Evolutionary conservation across 192 early-diverging fungal genomes (phyloP).

Genomic region (Linnemannia hyalina): DNA sequence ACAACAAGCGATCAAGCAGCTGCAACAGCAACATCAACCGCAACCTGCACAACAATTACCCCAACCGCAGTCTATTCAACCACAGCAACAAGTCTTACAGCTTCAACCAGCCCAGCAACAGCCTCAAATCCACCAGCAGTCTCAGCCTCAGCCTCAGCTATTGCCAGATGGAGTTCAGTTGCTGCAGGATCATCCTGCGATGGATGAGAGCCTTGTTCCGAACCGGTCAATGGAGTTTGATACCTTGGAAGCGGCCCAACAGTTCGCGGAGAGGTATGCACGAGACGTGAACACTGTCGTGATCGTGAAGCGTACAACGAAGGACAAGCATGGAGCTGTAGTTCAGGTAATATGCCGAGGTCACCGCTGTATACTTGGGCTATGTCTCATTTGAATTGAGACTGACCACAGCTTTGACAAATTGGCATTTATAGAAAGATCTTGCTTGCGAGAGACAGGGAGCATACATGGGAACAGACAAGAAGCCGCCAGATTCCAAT

Average conservation of each 20-base stretch:
- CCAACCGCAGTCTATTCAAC: background rate
- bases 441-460: conserved; percentile 54
- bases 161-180: background rate
- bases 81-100: background rate
- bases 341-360: conserved; percentile 27
- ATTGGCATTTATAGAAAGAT: conserved; percentile 35
- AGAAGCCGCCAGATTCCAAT: conserved; percentile 20
- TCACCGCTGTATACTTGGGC: background rate
- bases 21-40: conserved; percentile 11
- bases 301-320: conserved; percentile 51
- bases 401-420: background rate
- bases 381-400: background rate
- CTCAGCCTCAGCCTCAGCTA: background rate
- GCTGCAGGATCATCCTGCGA: background rate
- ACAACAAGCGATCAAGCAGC: conserved; percentile 8
- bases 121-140: conserved; percentile 9
- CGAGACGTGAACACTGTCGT: conserved; percentile 39
- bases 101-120: conserved; percentile 3
- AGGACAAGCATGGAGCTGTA: conserved; percentile 45
- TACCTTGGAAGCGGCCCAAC: conserved; percentile 32
- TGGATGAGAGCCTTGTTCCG: conserved; percentile 20
- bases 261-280: conserved; percentile 43
- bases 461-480: conserved; percentile 30
- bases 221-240: conserved; percentile 43
- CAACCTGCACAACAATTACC: background rate